Evolutionary conservation across 495 filamentous ascomycete genomes (phyloP).

Genomic region (Hypoxylon crocopeplum): DNA sequence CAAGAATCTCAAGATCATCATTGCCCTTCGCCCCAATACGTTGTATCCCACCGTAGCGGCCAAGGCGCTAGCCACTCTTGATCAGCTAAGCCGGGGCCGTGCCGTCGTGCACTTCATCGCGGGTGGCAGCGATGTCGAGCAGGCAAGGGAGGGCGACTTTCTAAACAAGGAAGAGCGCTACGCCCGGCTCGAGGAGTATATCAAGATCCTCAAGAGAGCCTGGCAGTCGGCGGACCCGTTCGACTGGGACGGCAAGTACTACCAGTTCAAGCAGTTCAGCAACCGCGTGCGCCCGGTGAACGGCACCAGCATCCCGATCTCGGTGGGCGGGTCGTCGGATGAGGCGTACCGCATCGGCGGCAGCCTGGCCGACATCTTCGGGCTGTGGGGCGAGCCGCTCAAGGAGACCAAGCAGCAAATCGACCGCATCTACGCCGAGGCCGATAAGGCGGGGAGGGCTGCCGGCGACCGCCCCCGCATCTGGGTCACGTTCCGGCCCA

Average conservation of each 20-base stretch:
- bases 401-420: conserved; percentile 64
- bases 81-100: conserved; percentile 58
- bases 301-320: conserved; percentile 55
- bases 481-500: conserved; percentile 64
- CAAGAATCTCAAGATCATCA: conserved; percentile 62
- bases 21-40: conserved; percentile 63
- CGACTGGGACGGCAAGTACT: conserved; percentile 60
- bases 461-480: conserved; percentile 55
- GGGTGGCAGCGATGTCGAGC: conserved; percentile 59
- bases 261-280: conserved; percentile 59
- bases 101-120: conserved; percentile 64
- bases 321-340: conserved; percentile 60
- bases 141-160: conserved; percentile 61
- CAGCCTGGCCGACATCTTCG: conserved; percentile 60
- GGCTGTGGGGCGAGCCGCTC: conserved; percentile 62
- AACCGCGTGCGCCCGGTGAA: conserved; percentile 57
- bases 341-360: conserved; percentile 62
- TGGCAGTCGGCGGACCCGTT: conserved; percentile 60
- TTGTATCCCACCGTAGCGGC: conserved; percentile 62
- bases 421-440: conserved; percentile 59
- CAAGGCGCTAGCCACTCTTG: conserved; percentile 61
- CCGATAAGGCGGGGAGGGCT: conserved; percentile 53
- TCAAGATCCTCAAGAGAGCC: conserved; percentile 58
- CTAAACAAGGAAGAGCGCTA: conserved; percentile 61
- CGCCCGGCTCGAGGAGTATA: conserved; percentile 59